Conservation (phyloP, 805 yeast genomes). For the Nakazawaea ishiwadae region DNA sequence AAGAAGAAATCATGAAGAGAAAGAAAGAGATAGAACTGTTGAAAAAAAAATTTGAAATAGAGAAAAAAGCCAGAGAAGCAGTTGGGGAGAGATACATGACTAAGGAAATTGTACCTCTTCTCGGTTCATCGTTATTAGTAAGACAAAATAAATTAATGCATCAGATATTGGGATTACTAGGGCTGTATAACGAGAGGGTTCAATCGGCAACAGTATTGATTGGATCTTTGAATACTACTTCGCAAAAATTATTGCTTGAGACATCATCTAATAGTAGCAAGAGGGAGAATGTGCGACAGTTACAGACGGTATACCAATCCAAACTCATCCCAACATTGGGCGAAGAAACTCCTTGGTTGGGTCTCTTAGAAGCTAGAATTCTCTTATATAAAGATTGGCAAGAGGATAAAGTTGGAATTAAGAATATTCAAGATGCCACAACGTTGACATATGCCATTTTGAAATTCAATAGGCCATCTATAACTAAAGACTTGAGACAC, state of each 20-base stretch:
- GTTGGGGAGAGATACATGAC: conserved; percentile 4
- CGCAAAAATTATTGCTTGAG: conserved; percentile 6
- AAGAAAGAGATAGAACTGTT: neutral
- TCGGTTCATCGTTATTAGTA: conserved; percentile 6
- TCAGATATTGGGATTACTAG: conserved; percentile 2
- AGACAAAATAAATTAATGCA: conserved; percentile 11
- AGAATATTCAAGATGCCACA: neutral
- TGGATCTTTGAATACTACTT: conserved; percentile 5
- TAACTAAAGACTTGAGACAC: neutral
- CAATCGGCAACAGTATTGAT: neutral
- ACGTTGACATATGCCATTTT: conserved; percentile 6
- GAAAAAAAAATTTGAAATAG: conserved; percentile 1
- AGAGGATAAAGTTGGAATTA: neutral
- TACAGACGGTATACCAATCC: conserved; percentile 7
- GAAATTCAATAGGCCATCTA: conserved; percentile 7
- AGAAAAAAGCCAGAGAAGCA: neutral
- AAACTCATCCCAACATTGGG: conserved; percentile 9
- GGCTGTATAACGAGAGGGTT: neutral
- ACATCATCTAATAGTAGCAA: neutral
- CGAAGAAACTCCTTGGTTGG: conserved; percentile 10
- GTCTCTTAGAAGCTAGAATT: conserved; percentile 7
- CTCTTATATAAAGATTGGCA: conserved; percentile 10
- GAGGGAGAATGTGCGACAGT: neutral
- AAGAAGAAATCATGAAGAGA: conserved; percentile 4
- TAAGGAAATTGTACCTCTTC: neutral